Conservation (phyloP, 2,329 filamentous ascomycete genomes). For the Bipolaris cookei region DNA sequence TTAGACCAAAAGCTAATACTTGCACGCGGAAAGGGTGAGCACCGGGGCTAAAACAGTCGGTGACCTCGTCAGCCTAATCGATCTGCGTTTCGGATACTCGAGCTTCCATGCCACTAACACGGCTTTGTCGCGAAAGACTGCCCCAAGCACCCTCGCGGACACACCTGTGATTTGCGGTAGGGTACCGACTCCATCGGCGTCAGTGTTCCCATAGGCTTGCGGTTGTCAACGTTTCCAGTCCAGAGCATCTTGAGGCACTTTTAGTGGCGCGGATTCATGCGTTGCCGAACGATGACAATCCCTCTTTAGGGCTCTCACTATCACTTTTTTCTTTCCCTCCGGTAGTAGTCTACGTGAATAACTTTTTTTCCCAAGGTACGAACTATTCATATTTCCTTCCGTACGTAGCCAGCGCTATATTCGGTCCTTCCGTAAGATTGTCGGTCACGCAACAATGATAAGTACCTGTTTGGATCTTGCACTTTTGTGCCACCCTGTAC, state of each 20-base stretch:
- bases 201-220: conserved; percentile 9
- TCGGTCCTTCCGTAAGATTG: conserved; percentile 5
- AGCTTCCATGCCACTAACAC: conserved; percentile 29
- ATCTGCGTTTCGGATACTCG: conserved; percentile 25
- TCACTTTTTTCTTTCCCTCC: not conserved
- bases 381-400: not conserved
- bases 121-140: conserved; percentile 10
- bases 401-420: not conserved
- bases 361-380: not conserved
- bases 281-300: conserved; percentile 21
- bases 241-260: conserved; percentile 14
- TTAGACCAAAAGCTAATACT: conserved; percentile 15
- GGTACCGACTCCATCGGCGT: conserved; percentile 20
- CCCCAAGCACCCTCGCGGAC: conserved; percentile 8
- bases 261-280: conserved; percentile 35
- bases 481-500: conserved; percentile 40
- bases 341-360: conserved; percentile 1
- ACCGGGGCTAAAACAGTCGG: conserved; percentile 2
- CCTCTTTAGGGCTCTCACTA: conserved; percentile 19
- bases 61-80: conserved; percentile 4
- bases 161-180: conserved; percentile 10
- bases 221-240: conserved; percentile 24
- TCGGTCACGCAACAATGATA: conserved; percentile 26
- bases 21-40: conserved; percentile 18
- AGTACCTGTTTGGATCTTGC: conserved; percentile 39